Evolutionary conservation across 2,329 filamentous ascomycete species (phyloP).

Genomic region (Trichoderma breve): DNA sequence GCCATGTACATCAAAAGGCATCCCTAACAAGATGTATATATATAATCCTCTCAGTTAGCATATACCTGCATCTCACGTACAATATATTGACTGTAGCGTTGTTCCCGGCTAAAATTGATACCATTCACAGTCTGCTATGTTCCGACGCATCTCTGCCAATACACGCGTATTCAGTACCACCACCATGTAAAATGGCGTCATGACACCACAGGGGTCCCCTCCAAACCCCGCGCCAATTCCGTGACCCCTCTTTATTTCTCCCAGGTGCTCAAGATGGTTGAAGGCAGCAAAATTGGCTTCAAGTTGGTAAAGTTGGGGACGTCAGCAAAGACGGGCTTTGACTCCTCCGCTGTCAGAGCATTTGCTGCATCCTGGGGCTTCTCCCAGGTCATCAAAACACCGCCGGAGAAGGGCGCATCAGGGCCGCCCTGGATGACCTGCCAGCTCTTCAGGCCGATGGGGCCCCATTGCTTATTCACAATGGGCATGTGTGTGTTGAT

Average conservation of each 20-base stretch:
- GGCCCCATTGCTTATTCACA: neutral
- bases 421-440: slow-evolving; percentile 1
- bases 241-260: slow-evolving; percentile 1
- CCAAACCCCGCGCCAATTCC: slow-evolving; percentile 1
- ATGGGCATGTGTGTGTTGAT: slow-evolving; percentile 13
- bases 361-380: neutral
- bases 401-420: neutral
- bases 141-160: neutral
- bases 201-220: neutral
- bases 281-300: neutral
- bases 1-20: neutral
- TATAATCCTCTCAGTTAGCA: neutral
- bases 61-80: neutral
- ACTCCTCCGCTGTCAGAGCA: neutral
- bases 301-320: slow-evolving; percentile 10
- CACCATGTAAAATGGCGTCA: neutral
- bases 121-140: neutral
- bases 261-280: neutral
- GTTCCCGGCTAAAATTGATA: neutral
- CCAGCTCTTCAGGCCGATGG: slow-evolving; percentile 1
- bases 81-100: neutral
- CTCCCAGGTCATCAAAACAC: neutral
- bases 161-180: neutral
- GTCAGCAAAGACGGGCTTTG: neutral
- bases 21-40: neutral